Conservation (phyloP, 2,329 filamentous ascomycete species). For the Akanthomyces uredinophilus region DNA sequence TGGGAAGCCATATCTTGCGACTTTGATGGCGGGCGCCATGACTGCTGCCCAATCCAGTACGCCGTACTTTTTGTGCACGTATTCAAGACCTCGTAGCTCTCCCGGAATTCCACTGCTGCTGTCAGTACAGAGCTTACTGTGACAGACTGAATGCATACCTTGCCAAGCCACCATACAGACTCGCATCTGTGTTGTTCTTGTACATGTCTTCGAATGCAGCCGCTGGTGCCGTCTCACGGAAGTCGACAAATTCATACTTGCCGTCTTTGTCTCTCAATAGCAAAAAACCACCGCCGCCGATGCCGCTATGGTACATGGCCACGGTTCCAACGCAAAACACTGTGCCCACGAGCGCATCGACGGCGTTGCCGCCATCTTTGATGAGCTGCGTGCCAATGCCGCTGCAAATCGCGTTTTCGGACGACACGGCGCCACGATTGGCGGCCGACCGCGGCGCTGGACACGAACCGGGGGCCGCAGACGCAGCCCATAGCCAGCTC, state of each 20-base stretch:
- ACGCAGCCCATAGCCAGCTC: neutral
- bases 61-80: conserved; percentile 66
- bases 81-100: conserved; percentile 67
- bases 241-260: conserved; percentile 75
- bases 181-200: conserved; percentile 58
- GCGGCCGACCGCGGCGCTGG: conserved; percentile 4
- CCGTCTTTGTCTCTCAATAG: conserved; percentile 61
- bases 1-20: conserved; percentile 68
- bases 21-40: conserved; percentile 63
- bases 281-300: conserved; percentile 77
- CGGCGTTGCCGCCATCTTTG: conserved; percentile 58
- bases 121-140: neutral
- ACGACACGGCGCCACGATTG: conserved; percentile 54
- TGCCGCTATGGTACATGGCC: conserved; percentile 63
- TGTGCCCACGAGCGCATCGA: conserved; percentile 60
- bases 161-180: conserved; percentile 65
- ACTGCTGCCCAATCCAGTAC: conserved; percentile 60
- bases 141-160: conserved; percentile 45
- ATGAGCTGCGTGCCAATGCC: conserved; percentile 53
- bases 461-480: neutral
- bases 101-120: conserved; percentile 56
- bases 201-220: conserved; percentile 80
- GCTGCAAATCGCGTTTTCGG: conserved; percentile 55
- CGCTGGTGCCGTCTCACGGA: conserved; percentile 76
- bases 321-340: conserved; percentile 59